These are phyloP conservation scores for Albophoma yamanashiensis DNA, from an alignment of 2,329 filamentous ascomycete genomes.

Conservation along the genomic window DNA sequence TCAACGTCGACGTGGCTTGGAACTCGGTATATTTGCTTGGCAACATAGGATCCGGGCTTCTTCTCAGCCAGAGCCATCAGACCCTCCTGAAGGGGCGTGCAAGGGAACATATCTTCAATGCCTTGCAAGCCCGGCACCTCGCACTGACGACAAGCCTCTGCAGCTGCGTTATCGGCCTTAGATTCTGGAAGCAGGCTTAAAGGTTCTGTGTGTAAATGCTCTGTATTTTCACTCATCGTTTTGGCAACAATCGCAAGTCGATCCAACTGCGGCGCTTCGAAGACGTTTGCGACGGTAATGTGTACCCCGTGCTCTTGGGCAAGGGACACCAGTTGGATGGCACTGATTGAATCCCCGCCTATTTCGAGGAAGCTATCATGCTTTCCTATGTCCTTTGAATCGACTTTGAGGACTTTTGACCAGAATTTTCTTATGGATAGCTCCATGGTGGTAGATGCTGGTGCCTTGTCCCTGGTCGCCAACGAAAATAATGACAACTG, in stretches of 20 bases:
- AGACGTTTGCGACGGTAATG: not conserved
- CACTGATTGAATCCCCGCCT: constrained; percentile 8
- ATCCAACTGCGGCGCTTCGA: not conserved
- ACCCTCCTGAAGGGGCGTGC: not conserved
- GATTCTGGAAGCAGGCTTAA: not conserved
- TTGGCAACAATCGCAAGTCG: not conserved
- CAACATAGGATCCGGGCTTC: not conserved
- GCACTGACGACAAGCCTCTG: not conserved
- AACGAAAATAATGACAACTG: not conserved
- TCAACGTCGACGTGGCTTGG: not conserved
- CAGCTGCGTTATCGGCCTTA: not conserved
- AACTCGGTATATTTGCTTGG: not conserved
- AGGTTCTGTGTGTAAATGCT: not conserved
- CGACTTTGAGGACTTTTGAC: constrained; percentile 2
- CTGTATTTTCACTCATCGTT: not conserved
- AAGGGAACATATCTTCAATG: not conserved
- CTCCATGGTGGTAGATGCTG: not conserved
- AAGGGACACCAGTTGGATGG: not conserved
- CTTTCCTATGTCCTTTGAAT: not conserved
- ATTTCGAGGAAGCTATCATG: not conserved
- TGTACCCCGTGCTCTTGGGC: not conserved
- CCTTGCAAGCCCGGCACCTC: not conserved
- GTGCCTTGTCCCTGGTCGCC: not conserved
- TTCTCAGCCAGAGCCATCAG: not conserved
- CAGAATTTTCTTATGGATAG: not conserved